A percentile compares a stretch with the other conserved stretches of the same genome.
Evolutionary conservation across 164 flowering plant species (phyloP).

Genomic region (Cinnamomum chago): DNA sequence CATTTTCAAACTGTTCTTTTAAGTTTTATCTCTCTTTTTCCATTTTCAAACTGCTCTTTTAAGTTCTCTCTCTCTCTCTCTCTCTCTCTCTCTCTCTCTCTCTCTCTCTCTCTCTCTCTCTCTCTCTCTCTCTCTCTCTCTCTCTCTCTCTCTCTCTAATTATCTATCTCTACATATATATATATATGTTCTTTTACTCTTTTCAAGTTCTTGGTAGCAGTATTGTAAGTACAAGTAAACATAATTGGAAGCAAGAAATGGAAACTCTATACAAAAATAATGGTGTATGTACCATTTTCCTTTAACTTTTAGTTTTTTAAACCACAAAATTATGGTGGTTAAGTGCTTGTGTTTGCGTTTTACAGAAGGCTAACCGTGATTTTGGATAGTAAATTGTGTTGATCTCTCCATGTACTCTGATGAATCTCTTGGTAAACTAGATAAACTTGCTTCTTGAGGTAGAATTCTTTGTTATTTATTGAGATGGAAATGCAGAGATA

Average conservation of each 20-base stretch:
- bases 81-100: not conserved
- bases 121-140: not conserved
- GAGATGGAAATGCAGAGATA: too few species aligned
- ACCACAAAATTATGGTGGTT: not conserved
- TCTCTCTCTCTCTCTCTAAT: not conserved
- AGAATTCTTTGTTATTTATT: not conserved
- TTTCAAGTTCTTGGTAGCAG: too few species aligned
- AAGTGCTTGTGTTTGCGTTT: not conserved
- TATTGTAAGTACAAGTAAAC: too few species aligned
- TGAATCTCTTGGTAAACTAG: not conserved
- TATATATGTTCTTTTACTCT: too few species aligned
- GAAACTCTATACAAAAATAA: too few species aligned
- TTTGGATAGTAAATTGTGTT: not conserved
- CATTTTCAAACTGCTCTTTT: too few species aligned
- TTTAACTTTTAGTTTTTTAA: too few species aligned
- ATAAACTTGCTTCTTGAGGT: not conserved
- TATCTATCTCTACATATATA: too few species aligned
- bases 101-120: not conserved
- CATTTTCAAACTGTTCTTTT: not conserved
- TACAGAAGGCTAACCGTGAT: not conserved
- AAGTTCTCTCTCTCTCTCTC: not conserved
- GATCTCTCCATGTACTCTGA: not conserved
- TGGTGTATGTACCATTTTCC: too few species aligned
- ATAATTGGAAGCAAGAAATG: too few species aligned
- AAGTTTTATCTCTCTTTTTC: not conserved